Conservation (phyloP, 352 stramenopile genomes). For the Pythium grandisporangium region DNA sequence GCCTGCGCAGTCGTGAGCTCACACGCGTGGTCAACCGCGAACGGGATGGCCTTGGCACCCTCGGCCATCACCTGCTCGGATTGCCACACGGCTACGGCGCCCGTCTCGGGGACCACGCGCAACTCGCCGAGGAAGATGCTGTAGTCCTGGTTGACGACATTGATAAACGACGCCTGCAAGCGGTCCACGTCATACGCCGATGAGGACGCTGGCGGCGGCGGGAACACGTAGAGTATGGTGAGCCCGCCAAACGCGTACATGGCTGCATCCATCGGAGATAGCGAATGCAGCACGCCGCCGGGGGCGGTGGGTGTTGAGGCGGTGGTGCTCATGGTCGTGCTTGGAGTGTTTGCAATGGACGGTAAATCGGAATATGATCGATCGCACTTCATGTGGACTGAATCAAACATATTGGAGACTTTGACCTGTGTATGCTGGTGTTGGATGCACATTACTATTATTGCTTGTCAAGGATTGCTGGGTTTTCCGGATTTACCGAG, state of each 20-base stretch:
- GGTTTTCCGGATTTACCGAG: too few relatives aligned
- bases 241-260: slow-evolving; percentile 36
- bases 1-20: slow-evolving; percentile 23
- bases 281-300: slow-evolving; percentile 3
- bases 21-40: slow-evolving; percentile 14
- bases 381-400: too few relatives aligned
- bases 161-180: slow-evolving; percentile 22
- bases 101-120: slow-evolving; percentile 13
- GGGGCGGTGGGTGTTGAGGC: background rate
- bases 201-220: slow-evolving; percentile 5
- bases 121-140: slow-evolving; percentile 26
- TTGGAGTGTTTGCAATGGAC: too few relatives aligned
- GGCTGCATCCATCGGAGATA: slow-evolving; percentile 42
- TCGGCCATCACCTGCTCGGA: background rate
- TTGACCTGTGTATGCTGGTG: too few relatives aligned
- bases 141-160: slow-evolving; percentile 35
- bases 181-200: slow-evolving; percentile 25
- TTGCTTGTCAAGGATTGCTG: too few relatives aligned
- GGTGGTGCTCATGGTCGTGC: too few relatives aligned
- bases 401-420: too few relatives aligned
- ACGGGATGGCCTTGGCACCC: slow-evolving; percentile 20
- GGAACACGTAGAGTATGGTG: slow-evolving; percentile 48
- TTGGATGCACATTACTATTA: too few relatives aligned
- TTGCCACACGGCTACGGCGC: slow-evolving; percentile 24
- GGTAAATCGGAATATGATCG: too few relatives aligned